Evolutionary conservation across 805 yeast genomes (phyloP), one percentile per base, ranked within the genome.

Genomic region (Suhomyces xylopsoci): DNA sequence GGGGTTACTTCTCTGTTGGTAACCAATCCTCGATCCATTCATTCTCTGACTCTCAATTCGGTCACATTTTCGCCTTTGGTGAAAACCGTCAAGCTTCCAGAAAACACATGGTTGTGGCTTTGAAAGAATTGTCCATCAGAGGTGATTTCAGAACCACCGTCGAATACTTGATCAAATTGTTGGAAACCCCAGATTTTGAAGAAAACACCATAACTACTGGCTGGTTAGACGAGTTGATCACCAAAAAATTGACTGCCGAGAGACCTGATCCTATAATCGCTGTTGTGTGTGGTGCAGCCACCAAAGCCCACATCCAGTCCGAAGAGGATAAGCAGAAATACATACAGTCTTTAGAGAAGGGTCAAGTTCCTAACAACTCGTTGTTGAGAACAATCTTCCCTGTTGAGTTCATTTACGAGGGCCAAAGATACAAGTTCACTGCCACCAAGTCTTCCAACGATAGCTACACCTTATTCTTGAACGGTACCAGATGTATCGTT

Each of bases 121-220:
- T 94, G 70, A 94, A 93, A 70, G 99, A 94, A 73, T 82, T 94
- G 62, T 87, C 96, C 51, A 94, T 94, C 63, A 85, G 99, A 73
- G 99, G 99, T 81, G 99, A 94, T 66, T 94, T 94, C 80, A 84
- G 97, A 73, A 94, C 99, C 28, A 94, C 99, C 14, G 97, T 93
- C 58, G 99, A 94, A 74, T 94, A 94, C 68, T 81, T 94, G 66
- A 94, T 96, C 73, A 93, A 93, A 70, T 81, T 94, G 61, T 80
- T 94, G 64, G 98, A 94, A 76, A 92, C 99, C 22, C 94, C 96
- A 51, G 99, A 88, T 68, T 94, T 94, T 63, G 97, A 91, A 74
- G 91, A 87, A 53, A 96, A 94, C 73, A 93, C 94, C 47, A 93
- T 94, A 65, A 94, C 99, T 54, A 94, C 99, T 53, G 98, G 98